Evolutionary conservation across 805 yeast species (phyloP).

Genomic region (Clavispora santaluciae): DNA sequence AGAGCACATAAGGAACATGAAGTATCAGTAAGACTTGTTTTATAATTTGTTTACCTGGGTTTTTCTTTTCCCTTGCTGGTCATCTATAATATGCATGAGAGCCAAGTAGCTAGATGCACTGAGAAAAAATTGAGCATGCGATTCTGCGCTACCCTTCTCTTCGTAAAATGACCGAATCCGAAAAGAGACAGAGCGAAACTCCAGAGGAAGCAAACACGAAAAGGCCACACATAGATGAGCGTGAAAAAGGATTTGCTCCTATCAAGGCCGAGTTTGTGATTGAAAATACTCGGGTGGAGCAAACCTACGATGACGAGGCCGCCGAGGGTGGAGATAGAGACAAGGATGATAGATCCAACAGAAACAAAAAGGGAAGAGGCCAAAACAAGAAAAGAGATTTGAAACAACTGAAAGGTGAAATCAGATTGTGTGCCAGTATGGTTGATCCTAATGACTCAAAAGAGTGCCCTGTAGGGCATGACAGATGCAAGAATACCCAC

Average conservation of each 20-base stretch:
- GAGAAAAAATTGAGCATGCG: neutral
- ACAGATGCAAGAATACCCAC: constrained; percentile 72
- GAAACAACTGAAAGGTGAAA: constrained; percentile 58
- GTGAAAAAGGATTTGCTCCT: constrained; percentile 62
- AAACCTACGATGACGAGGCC: constrained; percentile 39
- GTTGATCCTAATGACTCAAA: constrained; percentile 48
- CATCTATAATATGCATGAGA: too few relatives aligned
- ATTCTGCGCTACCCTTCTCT: constrained; percentile 1
- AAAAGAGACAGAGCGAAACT: constrained; percentile 17
- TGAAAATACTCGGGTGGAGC: constrained; percentile 41
- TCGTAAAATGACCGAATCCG: constrained; percentile 9
- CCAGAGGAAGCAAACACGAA: constrained; percentile 15
- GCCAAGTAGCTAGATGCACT: too few relatives aligned
- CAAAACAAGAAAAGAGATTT: constrained; percentile 82
- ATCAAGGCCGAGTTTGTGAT: constrained; percentile 69
- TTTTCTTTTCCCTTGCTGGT: too few relatives aligned
- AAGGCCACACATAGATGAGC: constrained; percentile 13
- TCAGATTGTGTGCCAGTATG: constrained; percentile 61
- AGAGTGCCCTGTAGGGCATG: constrained; percentile 62
- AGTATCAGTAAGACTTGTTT: too few relatives aligned
- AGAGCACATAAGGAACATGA: too few relatives aligned
- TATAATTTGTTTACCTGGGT: too few relatives aligned
- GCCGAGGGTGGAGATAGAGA: constrained; percentile 41
- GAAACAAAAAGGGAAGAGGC: constrained; percentile 56
- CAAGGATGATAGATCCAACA: constrained; percentile 24